Percentiles rank a stretch among this genome's conserved stretches.
phyloP scores from a whole-genome alignment of 2,329 filamentous ascomycete genomes.

The Ophiocordyceps unilateralis region DNA sequence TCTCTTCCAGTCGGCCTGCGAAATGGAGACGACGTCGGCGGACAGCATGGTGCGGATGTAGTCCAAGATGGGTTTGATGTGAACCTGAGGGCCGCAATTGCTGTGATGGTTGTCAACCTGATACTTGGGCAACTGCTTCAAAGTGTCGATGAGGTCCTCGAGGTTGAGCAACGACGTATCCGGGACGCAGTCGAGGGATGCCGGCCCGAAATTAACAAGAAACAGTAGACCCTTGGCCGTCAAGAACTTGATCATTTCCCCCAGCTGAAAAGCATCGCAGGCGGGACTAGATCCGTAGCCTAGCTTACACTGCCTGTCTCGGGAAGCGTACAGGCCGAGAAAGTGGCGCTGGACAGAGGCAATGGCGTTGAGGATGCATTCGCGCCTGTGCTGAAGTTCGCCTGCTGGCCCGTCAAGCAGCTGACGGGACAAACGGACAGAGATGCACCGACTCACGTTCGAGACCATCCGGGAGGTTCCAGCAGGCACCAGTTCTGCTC shows the following conservation, averaged over 20 bases:
- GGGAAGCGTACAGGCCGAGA: conserved; percentile 47
- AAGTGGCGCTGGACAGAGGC: conserved; percentile 55
- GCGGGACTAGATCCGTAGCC: conserved; percentile 57
- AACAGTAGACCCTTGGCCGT: conserved; percentile 41
- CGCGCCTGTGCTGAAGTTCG: conserved; percentile 48
- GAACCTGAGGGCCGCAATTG: conserved; percentile 53
- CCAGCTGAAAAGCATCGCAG: conserved; percentile 64
- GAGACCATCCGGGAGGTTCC: conserved; percentile 51
- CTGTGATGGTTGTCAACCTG: conserved; percentile 58
- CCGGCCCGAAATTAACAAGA: conserved; percentile 36
- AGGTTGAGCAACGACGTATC: conserved; percentile 43
- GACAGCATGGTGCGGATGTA: conserved; percentile 41
- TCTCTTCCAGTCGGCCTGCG: conserved; percentile 28
- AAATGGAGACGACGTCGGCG: conserved; percentile 24
- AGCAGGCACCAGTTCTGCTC: conserved; percentile 39
- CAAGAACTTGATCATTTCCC: conserved; percentile 61
- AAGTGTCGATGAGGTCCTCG: conserved; percentile 36
- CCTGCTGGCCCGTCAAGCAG: conserved; percentile 20
- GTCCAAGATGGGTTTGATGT: conserved; percentile 48
- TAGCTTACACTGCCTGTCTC: conserved; percentile 50
- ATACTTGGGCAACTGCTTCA: conserved; percentile 53
- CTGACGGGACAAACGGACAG: background rate
- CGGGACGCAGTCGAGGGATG: conserved; percentile 24
- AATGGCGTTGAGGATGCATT: conserved; percentile 50
- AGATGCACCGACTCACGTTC: conserved; percentile 33